Evolutionary conservation across 192 early-diverging fungal species (phyloP).

Genomic region (Dissophora ornata): DNA sequence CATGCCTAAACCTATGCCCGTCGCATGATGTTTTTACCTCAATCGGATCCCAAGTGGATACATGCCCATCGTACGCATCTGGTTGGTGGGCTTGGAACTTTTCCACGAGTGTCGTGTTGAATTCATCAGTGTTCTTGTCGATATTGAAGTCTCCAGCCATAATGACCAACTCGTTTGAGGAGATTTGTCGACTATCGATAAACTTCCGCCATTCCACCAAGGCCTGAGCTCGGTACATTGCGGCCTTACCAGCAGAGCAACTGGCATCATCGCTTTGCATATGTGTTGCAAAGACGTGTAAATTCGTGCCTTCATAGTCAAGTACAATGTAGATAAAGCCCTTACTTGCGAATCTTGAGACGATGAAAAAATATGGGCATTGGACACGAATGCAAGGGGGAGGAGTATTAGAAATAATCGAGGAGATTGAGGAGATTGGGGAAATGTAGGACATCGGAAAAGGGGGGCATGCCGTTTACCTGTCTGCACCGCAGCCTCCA

Average conservation of each 20-base stretch:
- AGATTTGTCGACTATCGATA: slow-evolving; percentile 8
- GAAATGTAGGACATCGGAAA: neutral
- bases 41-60: slow-evolving; percentile 6
- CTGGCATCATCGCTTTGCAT: slow-evolving; percentile 10
- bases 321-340: slow-evolving; percentile 10
- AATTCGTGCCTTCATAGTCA: slow-evolving; percentile 14
- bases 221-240: neutral
- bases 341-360: slow-evolving; percentile 20
- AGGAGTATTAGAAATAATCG: no score
- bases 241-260: slow-evolving; percentile 4
- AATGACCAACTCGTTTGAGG: slow-evolving; percentile 10
- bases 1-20: no score
- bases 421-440: neutral
- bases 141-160: slow-evolving; percentile 28
- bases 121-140: neutral
- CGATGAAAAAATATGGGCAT: neutral
- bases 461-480: neutral
- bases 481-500: neutral
- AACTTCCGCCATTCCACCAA: slow-evolving; percentile 3
- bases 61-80: neutral
- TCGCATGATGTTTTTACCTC: neutral
- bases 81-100: neutral
- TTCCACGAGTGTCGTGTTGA: neutral
- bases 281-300: slow-evolving; percentile 32
- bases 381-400: no score